These are phyloP conservation scores for Xylariaceae sp. DNA, from an alignment of 2,329 filamentous ascomycete species.

Conservation along the genomic window DNA sequence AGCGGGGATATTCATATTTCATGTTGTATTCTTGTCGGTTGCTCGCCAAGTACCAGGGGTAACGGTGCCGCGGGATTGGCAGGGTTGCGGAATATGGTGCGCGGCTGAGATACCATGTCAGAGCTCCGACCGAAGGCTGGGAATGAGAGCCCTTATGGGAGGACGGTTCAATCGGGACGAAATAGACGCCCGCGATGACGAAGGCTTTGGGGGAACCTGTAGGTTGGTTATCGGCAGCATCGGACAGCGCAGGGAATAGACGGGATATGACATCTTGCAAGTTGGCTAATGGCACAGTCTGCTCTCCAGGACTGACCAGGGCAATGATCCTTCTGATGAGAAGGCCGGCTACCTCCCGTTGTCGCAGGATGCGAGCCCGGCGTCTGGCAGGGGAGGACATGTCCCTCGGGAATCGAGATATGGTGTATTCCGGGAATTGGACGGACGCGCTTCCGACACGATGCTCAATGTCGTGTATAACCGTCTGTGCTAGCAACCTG, in stretches of 20 bases:
- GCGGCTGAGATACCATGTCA: conserved; percentile 44
- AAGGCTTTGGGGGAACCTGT: conserved; percentile 42
- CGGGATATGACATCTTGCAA: conserved; percentile 45
- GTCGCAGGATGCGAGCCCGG: conserved; percentile 34
- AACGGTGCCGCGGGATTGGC: conserved; percentile 31
- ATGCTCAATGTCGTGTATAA: conserved; percentile 46
- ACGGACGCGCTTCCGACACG: conserved; percentile 47
- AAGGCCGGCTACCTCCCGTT: conserved; percentile 44
- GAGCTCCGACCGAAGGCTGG: neutral
- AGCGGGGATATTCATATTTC: conserved; percentile 11
- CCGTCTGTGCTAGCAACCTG: conserved; percentile 46
- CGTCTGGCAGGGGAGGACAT: conserved; percentile 22
- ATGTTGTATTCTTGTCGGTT: conserved; percentile 1
- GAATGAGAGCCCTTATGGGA: neutral
- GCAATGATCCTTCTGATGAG: conserved; percentile 46
- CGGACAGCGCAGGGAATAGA: conserved; percentile 46
- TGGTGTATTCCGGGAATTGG: conserved; percentile 40
- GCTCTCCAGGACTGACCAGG: conserved; percentile 48
- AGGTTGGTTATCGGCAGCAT: conserved; percentile 12
- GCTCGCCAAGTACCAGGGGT: conserved; percentile 18
- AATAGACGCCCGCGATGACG: conserved; percentile 46
- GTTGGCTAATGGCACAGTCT: conserved; percentile 40
- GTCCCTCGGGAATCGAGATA: conserved; percentile 21
- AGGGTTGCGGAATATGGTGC: conserved; percentile 42
- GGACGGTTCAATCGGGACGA: conserved; percentile 37